Evolutionary conservation across 2,329 filamentous ascomycete genomes (phyloP), one percentile per base, ranked within the genome.

Genomic region (Mycosphaerella sp.): DNA sequence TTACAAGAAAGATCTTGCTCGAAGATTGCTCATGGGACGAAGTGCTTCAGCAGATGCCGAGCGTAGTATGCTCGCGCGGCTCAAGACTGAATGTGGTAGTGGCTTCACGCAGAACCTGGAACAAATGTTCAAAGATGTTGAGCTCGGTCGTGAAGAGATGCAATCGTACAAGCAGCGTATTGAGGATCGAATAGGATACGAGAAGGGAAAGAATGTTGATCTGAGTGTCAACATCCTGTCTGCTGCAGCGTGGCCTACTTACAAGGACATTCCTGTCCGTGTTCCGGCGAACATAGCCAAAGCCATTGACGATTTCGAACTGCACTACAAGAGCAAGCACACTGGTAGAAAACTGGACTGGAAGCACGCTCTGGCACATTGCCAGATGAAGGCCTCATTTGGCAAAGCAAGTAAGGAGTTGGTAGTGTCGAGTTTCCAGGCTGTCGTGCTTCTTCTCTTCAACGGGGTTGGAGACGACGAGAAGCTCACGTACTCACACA

Each of bases 71-170:
- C 79, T 98, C 42, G 79, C 87, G 21, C 88, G 94, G 59, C 77
- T 98, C 25, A 91, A 93, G 71, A 86, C 84, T 72, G 93, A 98
- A 73, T 98, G 93, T 66, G 93, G 93, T 35, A 86, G 87, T 12
- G 87, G 82, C 61, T 97, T 98, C 67, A 98, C 93, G 0, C 90
- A 95, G 66, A 98, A 98, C 64, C 77, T 99, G 0, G 94, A 99
- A 70, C 88, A 91, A 56, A 99, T 99, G 93, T 98, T 99, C 75
- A 95, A 95, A 69, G 93, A 99, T 64, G 89, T 97, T 69, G 90
- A 96, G 66, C 78, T 96, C 16, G 87, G 87, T 10, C 86, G 86
- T 54, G 93, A 97, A 62, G 91, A 97, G 66, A 95, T 97, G 85
- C 72, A 79, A n/a, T 81, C 86, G 0, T 98, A 95, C 73, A 93